Conservation (phyloP, 2,329 filamentous ascomycete species). For the Neopestalotiopsis clavispora region DNA sequence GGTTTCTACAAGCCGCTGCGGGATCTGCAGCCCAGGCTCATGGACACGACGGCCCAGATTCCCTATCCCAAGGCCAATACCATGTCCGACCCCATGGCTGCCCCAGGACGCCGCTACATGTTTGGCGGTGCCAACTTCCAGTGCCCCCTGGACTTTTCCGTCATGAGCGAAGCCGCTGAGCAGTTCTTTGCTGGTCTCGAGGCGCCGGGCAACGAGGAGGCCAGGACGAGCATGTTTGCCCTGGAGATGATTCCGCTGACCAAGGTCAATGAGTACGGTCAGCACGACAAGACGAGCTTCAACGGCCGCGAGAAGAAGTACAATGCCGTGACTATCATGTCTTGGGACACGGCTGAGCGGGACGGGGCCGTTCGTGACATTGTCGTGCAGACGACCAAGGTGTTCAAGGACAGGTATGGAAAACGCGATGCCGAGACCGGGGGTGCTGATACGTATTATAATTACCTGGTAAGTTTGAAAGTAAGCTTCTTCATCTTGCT, state of each 20-base stretch:
- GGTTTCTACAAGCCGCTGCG: constrained; percentile 41
- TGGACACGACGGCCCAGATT: constrained; percentile 42
- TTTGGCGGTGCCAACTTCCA: constrained; percentile 48
- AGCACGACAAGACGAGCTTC: constrained; percentile 11
- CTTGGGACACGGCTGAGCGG: constrained; percentile 4
- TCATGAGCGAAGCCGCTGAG: constrained; percentile 25
- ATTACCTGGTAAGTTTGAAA: not conserved
- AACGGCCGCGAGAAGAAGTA: constrained; percentile 2
- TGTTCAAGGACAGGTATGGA: constrained; percentile 8
- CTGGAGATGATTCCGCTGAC: constrained; percentile 5
- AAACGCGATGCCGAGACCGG: constrained; percentile 5
- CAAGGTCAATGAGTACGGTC: constrained; percentile 10
- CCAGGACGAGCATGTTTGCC: constrained; percentile 1
- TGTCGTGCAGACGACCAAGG: not conserved
- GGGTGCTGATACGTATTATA: constrained; percentile 11
- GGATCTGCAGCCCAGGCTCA: constrained; percentile 39
- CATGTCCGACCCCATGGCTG: constrained; percentile 38
- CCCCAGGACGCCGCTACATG: constrained; percentile 41
- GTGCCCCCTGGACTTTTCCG: constrained; percentile 42
- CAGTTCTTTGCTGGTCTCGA: constrained; percentile 7
- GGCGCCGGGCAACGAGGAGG: constrained; percentile 10
- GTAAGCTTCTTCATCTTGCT: not conserved
- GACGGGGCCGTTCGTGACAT: constrained; percentile 3
- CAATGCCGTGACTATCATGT: constrained; percentile 5
- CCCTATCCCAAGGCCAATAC: constrained; percentile 47